Percentiles rank a stretch among this genome's conserved stretches.
phyloP scores from a whole-genome alignment of 1,284 basidiomycete species.

The Chiua sp. region DNA sequence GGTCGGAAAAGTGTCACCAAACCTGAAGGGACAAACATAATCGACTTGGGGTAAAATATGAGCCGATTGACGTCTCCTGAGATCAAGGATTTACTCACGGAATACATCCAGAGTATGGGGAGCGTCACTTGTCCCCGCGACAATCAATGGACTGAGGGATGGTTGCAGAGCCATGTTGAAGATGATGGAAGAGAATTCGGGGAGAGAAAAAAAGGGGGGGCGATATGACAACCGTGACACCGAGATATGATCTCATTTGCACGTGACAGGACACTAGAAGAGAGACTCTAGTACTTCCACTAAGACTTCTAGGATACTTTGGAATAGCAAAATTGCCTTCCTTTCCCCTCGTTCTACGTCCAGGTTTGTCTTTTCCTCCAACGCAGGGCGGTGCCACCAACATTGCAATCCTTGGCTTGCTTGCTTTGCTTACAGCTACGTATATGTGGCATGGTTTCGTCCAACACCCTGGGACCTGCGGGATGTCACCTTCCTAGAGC shows the following conservation, averaged over 20 bases:
- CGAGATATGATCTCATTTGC: background rate
- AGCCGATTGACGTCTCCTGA: background rate
- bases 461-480: too few relatives aligned
- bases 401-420: too few relatives aligned
- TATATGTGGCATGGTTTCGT: too few relatives aligned
- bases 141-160: constrained; percentile 71
- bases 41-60: constrained; percentile 59
- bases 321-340: too few relatives aligned
- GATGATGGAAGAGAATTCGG: background rate
- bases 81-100: constrained; percentile 47
- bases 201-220: background rate
- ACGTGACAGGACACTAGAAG: too few relatives aligned
- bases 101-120: constrained; percentile 89
- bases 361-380: too few relatives aligned
- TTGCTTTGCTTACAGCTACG: too few relatives aligned
- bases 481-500: too few relatives aligned
- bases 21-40: constrained; percentile 90
- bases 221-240: constrained; percentile 1
- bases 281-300: too few relatives aligned
- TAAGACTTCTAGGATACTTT: too few relatives aligned
- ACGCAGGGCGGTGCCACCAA: too few relatives aligned
- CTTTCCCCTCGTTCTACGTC: too few relatives aligned
- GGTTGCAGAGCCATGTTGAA: constrained; percentile 92
- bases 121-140: constrained; percentile 68
- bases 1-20: background rate